These are phyloP conservation scores for Penicillium mononematosum DNA, from an alignment of 495 filamentous ascomycete species.

Conservation along the genomic window DNA sequence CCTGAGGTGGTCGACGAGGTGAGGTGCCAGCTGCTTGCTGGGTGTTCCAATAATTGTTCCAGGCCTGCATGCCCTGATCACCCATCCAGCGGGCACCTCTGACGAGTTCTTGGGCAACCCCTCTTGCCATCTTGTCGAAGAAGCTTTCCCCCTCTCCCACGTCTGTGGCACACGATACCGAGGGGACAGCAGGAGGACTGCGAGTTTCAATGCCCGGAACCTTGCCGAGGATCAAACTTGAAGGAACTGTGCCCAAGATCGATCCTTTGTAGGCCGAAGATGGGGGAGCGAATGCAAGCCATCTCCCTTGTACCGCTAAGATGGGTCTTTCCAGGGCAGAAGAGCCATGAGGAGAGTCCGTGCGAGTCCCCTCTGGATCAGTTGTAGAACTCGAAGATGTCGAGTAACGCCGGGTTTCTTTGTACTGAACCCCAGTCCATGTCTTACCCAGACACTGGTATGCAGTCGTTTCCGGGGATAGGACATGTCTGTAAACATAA, in stretches of 20 bases:
- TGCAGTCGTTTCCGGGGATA: constrained; percentile 49
- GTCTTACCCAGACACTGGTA: constrained; percentile 80
- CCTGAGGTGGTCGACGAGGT: constrained; percentile 28
- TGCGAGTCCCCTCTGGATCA: constrained; percentile 52
- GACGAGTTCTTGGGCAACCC: constrained; percentile 88
- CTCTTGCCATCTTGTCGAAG: constrained; percentile 79
- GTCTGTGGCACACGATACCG: constrained; percentile 70
- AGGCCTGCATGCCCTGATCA: constrained; percentile 79
- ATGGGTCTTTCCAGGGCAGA: constrained; percentile 59
- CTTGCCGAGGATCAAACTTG: constrained; percentile 46
- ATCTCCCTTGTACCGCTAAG: constrained; percentile 72
- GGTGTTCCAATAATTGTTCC: constrained; percentile 87
- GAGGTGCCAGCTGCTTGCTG: constrained; percentile 39
- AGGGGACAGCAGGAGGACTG: constrained; percentile 72
- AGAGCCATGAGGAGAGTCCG: constrained; percentile 46
- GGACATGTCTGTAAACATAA: constrained; percentile 61
- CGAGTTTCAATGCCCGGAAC: constrained; percentile 66
- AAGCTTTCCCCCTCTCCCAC: constrained; percentile 76
- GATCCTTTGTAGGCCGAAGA: constrained; percentile 64
- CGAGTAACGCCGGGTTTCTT: constrained; percentile 48
- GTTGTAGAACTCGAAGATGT: constrained; percentile 52
- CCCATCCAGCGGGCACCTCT: constrained; percentile 83
- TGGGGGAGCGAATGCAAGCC: constrained; percentile 83
- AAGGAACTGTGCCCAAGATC: constrained; percentile 57
- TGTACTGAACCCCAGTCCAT: constrained; percentile 76